Evolutionary conservation across 2,329 filamentous ascomycete species (phyloP).

Genomic region (Xenoacremonium recifei): DNA sequence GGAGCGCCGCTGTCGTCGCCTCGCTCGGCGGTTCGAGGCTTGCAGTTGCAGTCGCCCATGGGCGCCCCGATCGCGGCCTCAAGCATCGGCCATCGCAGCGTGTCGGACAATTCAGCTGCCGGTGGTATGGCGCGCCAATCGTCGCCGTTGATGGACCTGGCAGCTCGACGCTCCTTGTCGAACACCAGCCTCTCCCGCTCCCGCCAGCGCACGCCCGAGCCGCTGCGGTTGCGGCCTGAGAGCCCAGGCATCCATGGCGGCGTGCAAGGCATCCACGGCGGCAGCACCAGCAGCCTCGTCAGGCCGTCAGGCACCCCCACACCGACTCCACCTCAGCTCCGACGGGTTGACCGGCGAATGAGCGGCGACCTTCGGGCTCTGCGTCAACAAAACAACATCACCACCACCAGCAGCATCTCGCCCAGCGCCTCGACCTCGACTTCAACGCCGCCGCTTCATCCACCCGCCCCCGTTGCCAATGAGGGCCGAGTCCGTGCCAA

Average conservation of each 20-base stretch:
- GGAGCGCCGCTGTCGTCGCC: no score
- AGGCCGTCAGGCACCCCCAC: conserved; percentile 45
- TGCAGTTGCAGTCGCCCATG: no score
- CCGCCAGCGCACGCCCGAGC: conserved; percentile 52
- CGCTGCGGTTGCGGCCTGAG: conserved; percentile 57
- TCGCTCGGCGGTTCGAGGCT: no score
- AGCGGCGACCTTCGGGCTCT: conserved; percentile 68
- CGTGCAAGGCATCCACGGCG: no score
- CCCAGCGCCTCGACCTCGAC: background rate
- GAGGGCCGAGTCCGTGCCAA: conserved; percentile 81
- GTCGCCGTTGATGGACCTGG: conserved; percentile 21
- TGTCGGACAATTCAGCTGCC: conserved; percentile 35
- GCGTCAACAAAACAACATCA: conserved; percentile 35
- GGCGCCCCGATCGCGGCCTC: background rate
- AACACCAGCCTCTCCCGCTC: conserved; percentile 53
- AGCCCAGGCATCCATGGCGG: conserved; percentile 51
- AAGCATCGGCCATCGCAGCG: conserved; percentile 24
- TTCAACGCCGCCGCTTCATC: background rate
- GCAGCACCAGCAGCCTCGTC: no score
- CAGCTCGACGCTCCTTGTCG: conserved; percentile 45
- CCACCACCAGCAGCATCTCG: conserved; percentile 20
- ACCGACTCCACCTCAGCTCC: conserved; percentile 67
- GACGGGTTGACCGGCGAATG: conserved; percentile 64
- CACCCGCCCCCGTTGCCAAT: conserved; percentile 80
- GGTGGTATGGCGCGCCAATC: conserved; percentile 16